A percentile compares a stretch with the other conserved stretches of the same genome.
phyloP scores from a whole-genome alignment of 2,329 filamentous ascomycete species.

The Neoscytalidium dimidiatum region DNA sequence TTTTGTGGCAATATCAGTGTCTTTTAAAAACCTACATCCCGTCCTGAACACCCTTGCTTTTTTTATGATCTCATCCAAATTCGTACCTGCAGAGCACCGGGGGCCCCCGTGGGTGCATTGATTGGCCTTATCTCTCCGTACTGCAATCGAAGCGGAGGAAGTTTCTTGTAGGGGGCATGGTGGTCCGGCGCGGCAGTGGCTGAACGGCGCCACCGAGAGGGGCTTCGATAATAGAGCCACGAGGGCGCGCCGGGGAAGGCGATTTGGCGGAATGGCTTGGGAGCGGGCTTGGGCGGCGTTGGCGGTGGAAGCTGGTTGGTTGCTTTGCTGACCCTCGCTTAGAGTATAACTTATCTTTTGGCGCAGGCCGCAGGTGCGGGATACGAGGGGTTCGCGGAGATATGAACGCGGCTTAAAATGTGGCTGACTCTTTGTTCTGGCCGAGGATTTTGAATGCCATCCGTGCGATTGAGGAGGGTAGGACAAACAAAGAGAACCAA shows the following conservation, averaged over 20 bases:
- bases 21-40: background rate
- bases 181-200: conserved; percentile 5
- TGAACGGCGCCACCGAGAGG: background rate
- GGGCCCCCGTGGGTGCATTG: background rate
- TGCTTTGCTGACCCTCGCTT: background rate
- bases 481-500: background rate
- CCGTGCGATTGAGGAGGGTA: background rate
- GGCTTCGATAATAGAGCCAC: background rate
- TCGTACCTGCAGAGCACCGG: conserved; percentile 1
- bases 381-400: background rate
- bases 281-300: background rate
- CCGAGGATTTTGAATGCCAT: too few species aligned
- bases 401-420: too few species aligned
- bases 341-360: background rate
- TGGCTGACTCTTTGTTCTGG: too few species aligned
- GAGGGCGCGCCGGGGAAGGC: background rate
- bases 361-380: background rate
- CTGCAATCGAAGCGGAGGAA: background rate
- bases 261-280: conserved; percentile 1
- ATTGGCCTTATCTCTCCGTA: conserved; percentile 8
- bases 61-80: background rate
- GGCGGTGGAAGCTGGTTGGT: background rate
- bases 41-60: background rate
- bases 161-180: background rate
- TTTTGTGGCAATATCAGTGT: background rate